Conservation (phyloP, 2,329 filamentous ascomycete species). For the Pezicula neosporulosa region DNA sequence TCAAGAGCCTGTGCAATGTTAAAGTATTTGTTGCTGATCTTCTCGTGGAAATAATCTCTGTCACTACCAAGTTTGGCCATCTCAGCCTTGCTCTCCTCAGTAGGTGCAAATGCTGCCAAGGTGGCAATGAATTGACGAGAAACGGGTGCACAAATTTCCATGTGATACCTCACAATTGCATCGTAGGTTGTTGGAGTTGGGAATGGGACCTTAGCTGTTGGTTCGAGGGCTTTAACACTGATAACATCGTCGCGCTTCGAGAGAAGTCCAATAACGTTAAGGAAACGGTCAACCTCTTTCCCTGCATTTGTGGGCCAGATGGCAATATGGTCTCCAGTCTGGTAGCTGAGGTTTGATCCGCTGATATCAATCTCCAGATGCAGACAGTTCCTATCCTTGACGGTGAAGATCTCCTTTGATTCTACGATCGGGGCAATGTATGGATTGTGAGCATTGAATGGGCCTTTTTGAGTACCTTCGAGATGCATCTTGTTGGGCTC, state of each 20-base stretch:
- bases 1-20: slow-evolving; percentile 87
- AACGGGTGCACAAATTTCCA: slow-evolving; percentile 93
- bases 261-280: slow-evolving; percentile 71
- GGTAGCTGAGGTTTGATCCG: slow-evolving; percentile 86
- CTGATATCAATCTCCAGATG: slow-evolving; percentile 94
- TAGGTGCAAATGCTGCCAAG: slow-evolving; percentile 84
- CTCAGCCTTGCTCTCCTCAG: slow-evolving; percentile 79
- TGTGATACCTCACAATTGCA: slow-evolving; percentile 87
- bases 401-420: slow-evolving; percentile 86
- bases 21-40: slow-evolving; percentile 75
- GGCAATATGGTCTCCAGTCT: slow-evolving; percentile 95
- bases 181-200: slow-evolving; percentile 96
- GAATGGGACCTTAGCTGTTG: slow-evolving; percentile 96
- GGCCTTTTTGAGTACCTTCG: slow-evolving; percentile 77
- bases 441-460: slow-evolving; percentile 94
- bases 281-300: slow-evolving; percentile 84
- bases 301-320: slow-evolving; percentile 97
- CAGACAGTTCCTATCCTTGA: slow-evolving; percentile 89
- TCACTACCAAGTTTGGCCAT: slow-evolving; percentile 86
- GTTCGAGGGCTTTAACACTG: slow-evolving; percentile 84
- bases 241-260: slow-evolving; percentile 81
- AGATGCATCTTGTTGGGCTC: slow-evolving; percentile 97
- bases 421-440: slow-evolving; percentile 92
- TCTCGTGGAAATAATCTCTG: slow-evolving; percentile 91
- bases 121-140: slow-evolving; percentile 93